These are phyloP conservation scores for Eimeria necatrix DNA, from an alignment of 169 alveolate species.

Conservation along the genomic window DNA sequence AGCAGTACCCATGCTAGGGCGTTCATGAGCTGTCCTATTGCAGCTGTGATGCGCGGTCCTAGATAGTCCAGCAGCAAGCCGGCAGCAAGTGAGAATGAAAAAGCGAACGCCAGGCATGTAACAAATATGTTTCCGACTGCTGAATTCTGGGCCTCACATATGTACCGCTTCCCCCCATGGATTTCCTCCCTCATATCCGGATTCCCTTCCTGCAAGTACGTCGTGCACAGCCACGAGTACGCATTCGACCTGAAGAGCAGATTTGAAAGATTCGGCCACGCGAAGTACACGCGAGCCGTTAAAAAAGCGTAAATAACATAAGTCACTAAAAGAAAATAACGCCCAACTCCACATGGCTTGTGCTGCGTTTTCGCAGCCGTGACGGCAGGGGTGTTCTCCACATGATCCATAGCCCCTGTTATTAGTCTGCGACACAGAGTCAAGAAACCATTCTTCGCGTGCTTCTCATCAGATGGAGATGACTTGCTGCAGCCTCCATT, in stretches of 20 bases:
- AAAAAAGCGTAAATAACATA: constrained; percentile 76
- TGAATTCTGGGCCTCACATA: constrained; percentile 80
- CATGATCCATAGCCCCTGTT: constrained; percentile 55
- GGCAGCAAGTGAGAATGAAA: constrained; percentile 80
- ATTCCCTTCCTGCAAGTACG: constrained; percentile 41
- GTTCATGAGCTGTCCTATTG: constrained; percentile 79
- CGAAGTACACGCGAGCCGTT: constrained; percentile 83
- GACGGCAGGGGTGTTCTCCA: constrained; percentile 78
- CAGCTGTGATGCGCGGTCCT: constrained; percentile 81
- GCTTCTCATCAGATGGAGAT: background rate
- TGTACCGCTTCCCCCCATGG: constrained; percentile 81
- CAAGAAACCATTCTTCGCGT: constrained; percentile 16
- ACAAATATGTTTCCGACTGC: constrained; percentile 78
- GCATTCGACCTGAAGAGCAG: constrained; percentile 78
- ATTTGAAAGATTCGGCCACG: constrained; percentile 81
- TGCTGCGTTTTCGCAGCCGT: constrained; percentile 74
- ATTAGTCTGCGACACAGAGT: background rate
- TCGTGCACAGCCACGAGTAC: constrained; percentile 69
- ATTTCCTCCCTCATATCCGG: constrained; percentile 71
- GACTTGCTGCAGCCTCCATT: constrained; percentile 21
- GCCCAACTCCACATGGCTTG: constrained; percentile 78
- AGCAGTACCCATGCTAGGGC: constrained; percentile 79
- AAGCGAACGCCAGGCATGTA: constrained; percentile 76
- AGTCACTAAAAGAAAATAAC: constrained; percentile 60
- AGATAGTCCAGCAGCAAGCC: constrained; percentile 80